phyloP scores from a whole-genome alignment of 2,329 filamentous ascomycete species.

The Monilinia laxa region DNA sequence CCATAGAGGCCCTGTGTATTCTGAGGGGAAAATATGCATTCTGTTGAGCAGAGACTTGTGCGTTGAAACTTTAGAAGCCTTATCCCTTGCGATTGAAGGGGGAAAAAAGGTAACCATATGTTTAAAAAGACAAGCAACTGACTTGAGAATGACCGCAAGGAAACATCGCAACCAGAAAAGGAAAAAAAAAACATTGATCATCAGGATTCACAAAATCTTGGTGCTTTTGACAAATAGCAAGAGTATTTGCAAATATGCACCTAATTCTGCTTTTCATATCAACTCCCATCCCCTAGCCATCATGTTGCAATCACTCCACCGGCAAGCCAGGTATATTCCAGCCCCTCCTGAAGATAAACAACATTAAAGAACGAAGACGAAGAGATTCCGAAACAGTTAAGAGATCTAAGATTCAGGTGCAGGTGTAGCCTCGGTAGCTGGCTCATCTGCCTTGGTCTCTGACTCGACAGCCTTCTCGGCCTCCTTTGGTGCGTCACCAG shows the following conservation, averaged over 20 bases:
- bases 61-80: conserved; percentile 34
- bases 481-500: conserved; percentile 63
- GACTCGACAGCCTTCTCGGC: conserved; percentile 52
- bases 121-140: conserved; percentile 29
- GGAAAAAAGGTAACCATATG: conserved; percentile 27
- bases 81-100: conserved; percentile 32
- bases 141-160: conserved; percentile 21
- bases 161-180: conserved; percentile 40
- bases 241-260: conserved; percentile 37
- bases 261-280: conserved; percentile 42
- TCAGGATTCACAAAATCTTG: conserved; percentile 42
- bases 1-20: conserved; percentile 37
- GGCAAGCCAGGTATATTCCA: conserved; percentile 38
- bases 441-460: conserved; percentile 46
- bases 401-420: conserved; percentile 56
- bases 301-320: conserved; percentile 39
- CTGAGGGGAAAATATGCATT: conserved; percentile 35
- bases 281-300: conserved; percentile 41
- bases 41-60: conserved; percentile 36
- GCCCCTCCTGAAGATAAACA: conserved; percentile 39
- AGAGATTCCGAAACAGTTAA: conserved; percentile 39
- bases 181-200: conserved; percentile 41
- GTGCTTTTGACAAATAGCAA: conserved; percentile 40
- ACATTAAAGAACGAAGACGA: conserved; percentile 44
- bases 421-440: conserved; percentile 40